Evolutionary conservation across 2,329 filamentous ascomycete species (phyloP), one percentile per base, ranked within the genome.

Genomic region (Ophiostoma piceae): DNA sequence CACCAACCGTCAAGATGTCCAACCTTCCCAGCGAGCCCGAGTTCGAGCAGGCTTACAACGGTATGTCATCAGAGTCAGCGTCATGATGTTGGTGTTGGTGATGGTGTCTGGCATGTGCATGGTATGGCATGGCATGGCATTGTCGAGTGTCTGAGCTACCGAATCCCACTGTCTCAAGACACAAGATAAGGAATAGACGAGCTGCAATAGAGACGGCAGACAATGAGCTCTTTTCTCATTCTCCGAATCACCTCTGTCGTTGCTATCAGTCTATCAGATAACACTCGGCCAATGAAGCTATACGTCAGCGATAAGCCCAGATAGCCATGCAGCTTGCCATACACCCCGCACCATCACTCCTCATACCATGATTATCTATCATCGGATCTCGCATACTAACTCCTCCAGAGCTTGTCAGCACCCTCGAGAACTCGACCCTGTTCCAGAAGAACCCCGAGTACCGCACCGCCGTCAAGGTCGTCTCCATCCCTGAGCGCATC

Each of bases 21-120:
- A 90, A 95, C 84, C 86, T 95, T 77, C 88, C 92, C 68, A 83
- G 84, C 74, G 94, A 98, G 88, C 94, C 95, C 78, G 94, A 99
- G 85, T 98, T 98, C 84, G 89, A 97, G 88, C 94, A 98, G 88
- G 94, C 94, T 78, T 96, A 96, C 88, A 92, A 93, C 81, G 92
- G 92, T 96, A 83, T 78, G 85, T 79, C 68, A 37, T 47, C 14
- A 35, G 3, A 6, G 35, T 6, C 35, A 35, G 3, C 3, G 35
- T 2, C 35, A 60, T 9, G 47, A 19, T 12, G n/a, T n/a, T n/a
- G n/a, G n/a, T n/a, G n/a, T n/a, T n/a, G 41, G 7, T 16, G 14
- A 43, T 43, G 35, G 47, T n/a, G 47, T n/a, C 19, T 54, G 47
- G 47, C 19, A 19, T 54, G 14, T 54, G 47, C 47, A 57, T 57